phyloP scores from a whole-genome alignment of 2,329 filamentous ascomycete genomes.

The Nigrospora sphaerica region DNA sequence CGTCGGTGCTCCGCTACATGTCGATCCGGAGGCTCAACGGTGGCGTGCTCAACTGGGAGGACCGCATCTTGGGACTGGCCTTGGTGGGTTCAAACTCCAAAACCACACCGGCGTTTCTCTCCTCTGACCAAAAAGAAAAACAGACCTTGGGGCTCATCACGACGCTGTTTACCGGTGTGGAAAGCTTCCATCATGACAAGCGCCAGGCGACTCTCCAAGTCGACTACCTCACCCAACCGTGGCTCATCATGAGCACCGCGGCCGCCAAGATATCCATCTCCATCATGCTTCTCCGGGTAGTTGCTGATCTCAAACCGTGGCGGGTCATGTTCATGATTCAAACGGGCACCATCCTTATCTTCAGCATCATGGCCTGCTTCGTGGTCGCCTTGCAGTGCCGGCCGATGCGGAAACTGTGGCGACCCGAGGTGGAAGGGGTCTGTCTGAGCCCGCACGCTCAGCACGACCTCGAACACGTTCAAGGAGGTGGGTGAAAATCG shows the following conservation, averaged over 20 bases:
- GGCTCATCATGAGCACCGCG: slow-evolving; percentile 25
- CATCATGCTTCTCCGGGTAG: slow-evolving; percentile 19
- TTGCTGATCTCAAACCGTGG: slow-evolving; percentile 21
- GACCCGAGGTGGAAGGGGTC: slow-evolving; percentile 15
- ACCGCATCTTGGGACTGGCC: slow-evolving; percentile 25
- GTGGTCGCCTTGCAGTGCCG: slow-evolving; percentile 22
- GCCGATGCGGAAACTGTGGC: slow-evolving; percentile 29
- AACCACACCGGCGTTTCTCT: background rate
- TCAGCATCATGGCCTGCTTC: no score
- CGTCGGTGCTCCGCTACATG: no score
- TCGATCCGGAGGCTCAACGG: no score
- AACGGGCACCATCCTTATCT: no score
- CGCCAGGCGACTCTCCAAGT: slow-evolving; percentile 21
- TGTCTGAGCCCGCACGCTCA: slow-evolving; percentile 26
- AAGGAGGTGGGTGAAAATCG: slow-evolving; percentile 17
- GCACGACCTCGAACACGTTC: slow-evolving; percentile 25
- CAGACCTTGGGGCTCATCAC: slow-evolving; percentile 25
- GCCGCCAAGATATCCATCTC: slow-evolving; percentile 29
- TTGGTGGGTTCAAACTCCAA: slow-evolving; percentile 15
- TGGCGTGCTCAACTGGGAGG: slow-evolving; percentile 15
- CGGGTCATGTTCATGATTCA: slow-evolving; percentile 14
- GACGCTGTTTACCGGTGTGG: slow-evolving; percentile 26
- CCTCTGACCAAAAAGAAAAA: background rate
- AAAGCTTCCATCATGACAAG: slow-evolving; percentile 17
- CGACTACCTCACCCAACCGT: slow-evolving; percentile 26